Percentiles rank a stretch among this genome's conserved stretches.
Evolutionary conservation across 768 basidiomycete species (phyloP).

Genomic region (Pulveroboletus sp.): DNA sequence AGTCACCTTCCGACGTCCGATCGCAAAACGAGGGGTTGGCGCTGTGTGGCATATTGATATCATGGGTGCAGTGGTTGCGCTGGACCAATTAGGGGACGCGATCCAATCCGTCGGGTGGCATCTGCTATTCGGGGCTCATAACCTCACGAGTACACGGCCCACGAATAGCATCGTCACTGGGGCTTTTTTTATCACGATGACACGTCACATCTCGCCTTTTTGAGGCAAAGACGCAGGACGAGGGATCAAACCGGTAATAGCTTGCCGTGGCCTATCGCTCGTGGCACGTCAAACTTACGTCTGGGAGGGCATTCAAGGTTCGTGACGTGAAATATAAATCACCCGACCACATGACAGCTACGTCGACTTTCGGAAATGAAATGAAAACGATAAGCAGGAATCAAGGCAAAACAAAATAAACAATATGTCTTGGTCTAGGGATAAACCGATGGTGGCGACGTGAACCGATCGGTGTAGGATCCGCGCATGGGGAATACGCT

Average conservation of each 20-base stretch:
- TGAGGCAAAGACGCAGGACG: background rate
- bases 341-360: constrained; percentile 7
- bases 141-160: constrained; percentile 8
- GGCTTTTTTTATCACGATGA: constrained; percentile 2
- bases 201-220: constrained; percentile 4
- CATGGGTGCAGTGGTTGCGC: constrained; percentile 9
- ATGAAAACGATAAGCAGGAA: constrained; percentile 4
- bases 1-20: constrained; percentile 6
- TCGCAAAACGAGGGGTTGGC: background rate
- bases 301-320: constrained; percentile 7
- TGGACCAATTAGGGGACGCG: background rate
- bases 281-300: no score
- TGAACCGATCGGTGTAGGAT: constrained; percentile 18
- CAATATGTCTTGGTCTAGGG: constrained; percentile 3
- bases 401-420: constrained; percentile 11
- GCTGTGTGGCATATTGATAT: background rate
- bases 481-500: constrained; percentile 1
- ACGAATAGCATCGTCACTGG: constrained; percentile 16
- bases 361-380: constrained; percentile 22
- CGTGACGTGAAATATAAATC: constrained; percentile 12
- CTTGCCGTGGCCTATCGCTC: background rate
- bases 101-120: constrained; percentile 15
- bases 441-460: constrained; percentile 3
- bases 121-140: constrained; percentile 25
- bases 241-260: background rate